Evolutionary conservation across 805 yeast species (phyloP).

Genomic region (Kurtzmaniella cleridarum): DNA sequence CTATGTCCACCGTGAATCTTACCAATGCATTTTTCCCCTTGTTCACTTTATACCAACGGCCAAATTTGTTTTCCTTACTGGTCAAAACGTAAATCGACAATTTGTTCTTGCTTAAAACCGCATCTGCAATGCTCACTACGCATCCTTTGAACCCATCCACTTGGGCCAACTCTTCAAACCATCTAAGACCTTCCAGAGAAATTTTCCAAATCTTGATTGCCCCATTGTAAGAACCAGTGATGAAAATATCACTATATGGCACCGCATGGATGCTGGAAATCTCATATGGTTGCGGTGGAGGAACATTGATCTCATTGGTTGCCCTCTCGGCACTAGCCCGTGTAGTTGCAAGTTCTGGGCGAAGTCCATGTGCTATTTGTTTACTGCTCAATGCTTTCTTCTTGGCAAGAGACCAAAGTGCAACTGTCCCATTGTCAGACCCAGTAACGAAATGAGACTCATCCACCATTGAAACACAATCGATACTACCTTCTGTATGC

Average conservation of each 20-base stretch:
- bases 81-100: constrained; percentile 54
- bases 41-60: constrained; percentile 71
- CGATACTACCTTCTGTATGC: constrained; percentile 81
- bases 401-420: constrained; percentile 87
- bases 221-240: constrained; percentile 90
- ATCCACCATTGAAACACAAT: constrained; percentile 85
- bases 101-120: constrained; percentile 47
- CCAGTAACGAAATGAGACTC: constrained; percentile 93
- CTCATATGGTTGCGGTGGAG: constrained; percentile 75
- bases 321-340: constrained; percentile 47
- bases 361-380: constrained; percentile 73
- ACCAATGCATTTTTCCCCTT: constrained; percentile 71
- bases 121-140: constrained; percentile 58
- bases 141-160: constrained; percentile 62
- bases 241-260: constrained; percentile 78
- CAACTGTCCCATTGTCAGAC: constrained; percentile 84
- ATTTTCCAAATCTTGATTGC: constrained; percentile 73
- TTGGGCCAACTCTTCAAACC: constrained; percentile 52
- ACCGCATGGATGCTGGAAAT: constrained; percentile 76
- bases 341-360: constrained; percentile 39
- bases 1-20: constrained; percentile 28
- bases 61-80: constrained; percentile 82
- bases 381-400: constrained; percentile 76
- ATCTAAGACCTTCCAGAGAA: constrained; percentile 51
- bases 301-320: constrained; percentile 46